Base-by-base conservation (phyloP, 129 eudicot species). In the Apium graveolens region DNA sequence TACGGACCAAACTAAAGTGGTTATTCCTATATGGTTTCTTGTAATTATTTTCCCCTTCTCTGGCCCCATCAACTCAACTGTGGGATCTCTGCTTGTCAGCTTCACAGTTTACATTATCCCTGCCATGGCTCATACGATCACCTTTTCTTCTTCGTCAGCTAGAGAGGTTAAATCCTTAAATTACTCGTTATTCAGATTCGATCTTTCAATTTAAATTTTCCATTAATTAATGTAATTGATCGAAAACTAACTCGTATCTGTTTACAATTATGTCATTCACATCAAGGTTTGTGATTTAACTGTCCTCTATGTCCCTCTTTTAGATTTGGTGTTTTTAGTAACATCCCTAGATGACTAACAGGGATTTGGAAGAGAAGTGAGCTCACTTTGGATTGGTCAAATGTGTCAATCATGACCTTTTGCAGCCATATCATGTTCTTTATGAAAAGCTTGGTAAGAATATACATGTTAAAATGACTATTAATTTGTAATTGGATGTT, bases 51-150 rank as follows among this genome's bases (percentile, higher is more conserved):
- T 93, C 81, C 98, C 96, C 8, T 90, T 93, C 78, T 92, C 90
- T 35, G 97, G 97, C 24, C 97, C 97, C 8, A 92, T 92, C 55
- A 92, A 92, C 84, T 92, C 97, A n/a, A 84, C 97, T 0, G 97
- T 92, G 4, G 97, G 97, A 48, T 86, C 97, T 29, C 93, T 92
- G 73, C 90, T 92, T 63, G 97, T 92, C 70, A 92, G 96, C 74
- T 92, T 92, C 84, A 92, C 97, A 0, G 96, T 90, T 43, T 92
- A 92, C 86, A 92, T 90, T 17, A 90, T 92, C 21, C 97, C 97
- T 24, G 89, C 97, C 73, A 41, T 90, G 80, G 97, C 97, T 7
- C 97, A 92, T 78, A 92, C 90, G 97, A 76, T 92, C 78, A 88
- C 93, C 27, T 92, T 86, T 70, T 79, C 90, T 70, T 84, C 85